Evolutionary conservation across 2,329 filamentous ascomycete genomes (phyloP).

Genomic region (Exophiala mesophila): DNA sequence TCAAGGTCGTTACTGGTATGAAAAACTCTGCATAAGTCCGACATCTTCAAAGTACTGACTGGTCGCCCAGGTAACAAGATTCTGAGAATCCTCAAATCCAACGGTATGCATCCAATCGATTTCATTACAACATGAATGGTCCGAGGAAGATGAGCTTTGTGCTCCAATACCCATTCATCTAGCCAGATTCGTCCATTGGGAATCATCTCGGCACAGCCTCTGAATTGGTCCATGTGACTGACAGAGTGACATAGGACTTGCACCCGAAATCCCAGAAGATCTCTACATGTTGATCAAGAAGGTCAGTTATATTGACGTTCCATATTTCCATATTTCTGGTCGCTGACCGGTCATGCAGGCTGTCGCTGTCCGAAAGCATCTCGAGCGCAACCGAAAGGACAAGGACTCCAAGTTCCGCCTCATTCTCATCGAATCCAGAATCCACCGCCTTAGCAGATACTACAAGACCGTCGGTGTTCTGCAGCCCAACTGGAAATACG

Average conservation of each 20-base stretch:
- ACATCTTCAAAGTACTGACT: constrained; percentile 4
- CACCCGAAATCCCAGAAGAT: constrained; percentile 98
- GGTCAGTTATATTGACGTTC: constrained; percentile 50
- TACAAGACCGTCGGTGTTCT: constrained; percentile 91
- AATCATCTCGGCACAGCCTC: constrained; percentile 55
- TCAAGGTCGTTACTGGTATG: constrained; percentile 94
- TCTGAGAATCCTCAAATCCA: constrained; percentile 95
- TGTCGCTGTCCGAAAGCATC: constrained; percentile 98
- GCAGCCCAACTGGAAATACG: constrained; percentile 97
- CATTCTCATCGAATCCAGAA: constrained; percentile 99
- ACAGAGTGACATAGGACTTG: constrained; percentile 97
- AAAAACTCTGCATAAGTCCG: background rate
- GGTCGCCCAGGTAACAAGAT: constrained; percentile 84
- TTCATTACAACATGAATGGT: background rate
- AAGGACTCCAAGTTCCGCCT: constrained; percentile 99
- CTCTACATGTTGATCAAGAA: constrained; percentile 99
- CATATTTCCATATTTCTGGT: background rate
- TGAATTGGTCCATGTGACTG: constrained; percentile 76
- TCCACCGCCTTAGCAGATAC: constrained; percentile 98
- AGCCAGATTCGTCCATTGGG: constrained; percentile 2
- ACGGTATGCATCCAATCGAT: constrained; percentile 64
- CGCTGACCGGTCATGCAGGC: constrained; percentile 51
- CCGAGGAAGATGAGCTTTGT: constrained; percentile 15
- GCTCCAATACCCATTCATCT: constrained; percentile 8
- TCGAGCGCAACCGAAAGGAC: constrained; percentile 99